Evolutionary conservation across 2,329 filamentous ascomycete genomes (phyloP), one percentile per base, ranked within the genome.

Genomic region (Fusarium avenaceum): DNA sequence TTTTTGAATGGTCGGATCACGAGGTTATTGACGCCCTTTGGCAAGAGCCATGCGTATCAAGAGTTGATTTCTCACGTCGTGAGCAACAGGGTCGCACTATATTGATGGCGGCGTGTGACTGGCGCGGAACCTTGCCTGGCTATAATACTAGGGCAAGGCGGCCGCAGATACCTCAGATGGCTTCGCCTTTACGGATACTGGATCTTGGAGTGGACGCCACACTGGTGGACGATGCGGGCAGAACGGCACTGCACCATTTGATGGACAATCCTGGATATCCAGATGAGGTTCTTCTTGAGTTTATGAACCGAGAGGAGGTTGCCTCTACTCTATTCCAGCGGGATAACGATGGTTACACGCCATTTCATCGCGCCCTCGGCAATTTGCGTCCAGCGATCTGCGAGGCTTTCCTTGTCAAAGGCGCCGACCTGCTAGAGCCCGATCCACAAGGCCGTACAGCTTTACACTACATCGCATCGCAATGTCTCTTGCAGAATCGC

Each of bases 211-310:
- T 50, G 1, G 56, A 73, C 57, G 47, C 57, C 8, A 56, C 57
- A 2, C 22, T 71, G 9, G 26, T 44, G 28, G 71, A 73, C 8
- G 6, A 58, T 3, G 24, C 38, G 5, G 71, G 71, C 3, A 67
- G 60, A 30, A 69, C 71, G 9, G 71, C 71, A 4, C 48, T 73
- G 3, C 67, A 73, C 35, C 57, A 72, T 20, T 9, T 73, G 8
- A 14, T 72, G 26, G n/a, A 63, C 8, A 73, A 73, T 42, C n/a
- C 33, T 17, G 20, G 13, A 2, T 33, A 65, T 3, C 54, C 69
- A 3, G 56, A 69, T 8, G 47, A 48, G 2, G 32, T 67, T 10
- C 20, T 69, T 1, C 1, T 65, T 2, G n/a, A 70, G 1, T 73
- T 73, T 11, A 57, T 71, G 26, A 38, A 64, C 17, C 60, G 60